phyloP scores from a whole-genome alignment of 441 rosid species.

The Heliophila coronopifolia region DNA sequence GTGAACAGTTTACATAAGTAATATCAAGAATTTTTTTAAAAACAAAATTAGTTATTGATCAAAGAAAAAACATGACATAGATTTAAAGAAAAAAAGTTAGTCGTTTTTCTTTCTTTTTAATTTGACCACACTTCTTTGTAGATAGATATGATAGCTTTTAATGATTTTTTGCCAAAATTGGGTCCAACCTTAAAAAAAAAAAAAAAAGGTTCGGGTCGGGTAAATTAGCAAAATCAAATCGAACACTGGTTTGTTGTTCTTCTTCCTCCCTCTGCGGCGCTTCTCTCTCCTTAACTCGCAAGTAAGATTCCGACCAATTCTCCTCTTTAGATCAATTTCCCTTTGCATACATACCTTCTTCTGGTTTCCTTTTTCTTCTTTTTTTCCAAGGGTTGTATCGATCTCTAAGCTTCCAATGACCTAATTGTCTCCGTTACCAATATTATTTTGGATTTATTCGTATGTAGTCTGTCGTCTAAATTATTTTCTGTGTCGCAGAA shows the following conservation, averaged over 20 bases:
- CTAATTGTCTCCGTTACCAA: conserved; percentile 20
- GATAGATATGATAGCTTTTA: too few species aligned
- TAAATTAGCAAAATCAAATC: conserved; percentile 7
- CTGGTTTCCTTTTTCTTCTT: neutral
- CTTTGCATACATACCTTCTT: neutral
- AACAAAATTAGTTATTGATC: too few species aligned
- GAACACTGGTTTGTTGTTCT: conserved; percentile 4
- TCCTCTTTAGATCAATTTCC: neutral
- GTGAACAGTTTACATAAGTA: too few species aligned
- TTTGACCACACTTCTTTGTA: too few species aligned
- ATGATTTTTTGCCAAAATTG: too few species aligned
- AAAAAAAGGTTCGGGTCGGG: conserved; percentile 25
- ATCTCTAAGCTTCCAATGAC: conserved; percentile 19
- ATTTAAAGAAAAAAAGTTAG: too few species aligned
- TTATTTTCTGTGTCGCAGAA: neutral
- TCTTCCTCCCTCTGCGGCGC: conserved; percentile 27
- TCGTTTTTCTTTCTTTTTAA: too few species aligned
- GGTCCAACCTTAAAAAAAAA: conserved; percentile 25
- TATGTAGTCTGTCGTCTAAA: neutral
- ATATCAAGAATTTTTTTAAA: too few species aligned
- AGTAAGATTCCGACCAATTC: conserved; percentile 14
- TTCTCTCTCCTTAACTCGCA: conserved; percentile 22
- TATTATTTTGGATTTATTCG: neutral
- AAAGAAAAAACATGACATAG: too few species aligned
- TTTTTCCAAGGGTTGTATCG: conserved; percentile 3